Evolutionary conservation across 2,329 filamentous ascomycete species (phyloP).

Genomic region (Polychaeton citri): DNA sequence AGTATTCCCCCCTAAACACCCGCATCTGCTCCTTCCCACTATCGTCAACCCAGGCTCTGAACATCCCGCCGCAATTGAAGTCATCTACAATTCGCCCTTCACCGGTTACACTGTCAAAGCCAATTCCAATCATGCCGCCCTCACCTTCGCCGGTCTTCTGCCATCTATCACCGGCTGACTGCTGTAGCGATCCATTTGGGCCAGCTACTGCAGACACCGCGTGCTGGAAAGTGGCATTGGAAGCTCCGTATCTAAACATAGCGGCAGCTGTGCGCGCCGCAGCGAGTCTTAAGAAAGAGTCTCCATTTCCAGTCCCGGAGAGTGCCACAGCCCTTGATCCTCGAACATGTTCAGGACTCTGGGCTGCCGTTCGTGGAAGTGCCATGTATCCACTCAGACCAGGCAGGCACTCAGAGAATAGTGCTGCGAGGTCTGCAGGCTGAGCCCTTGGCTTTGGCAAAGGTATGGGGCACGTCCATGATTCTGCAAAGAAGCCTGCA

Average conservation of each 20-base stretch:
- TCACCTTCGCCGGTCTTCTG: conserved; percentile 61
- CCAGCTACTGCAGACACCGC: conserved; percentile 57
- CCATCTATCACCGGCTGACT: conserved; percentile 63
- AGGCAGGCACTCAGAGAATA: conserved; percentile 13
- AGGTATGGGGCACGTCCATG: conserved; percentile 41
- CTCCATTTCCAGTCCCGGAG: conserved; percentile 55
- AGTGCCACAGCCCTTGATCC: conserved; percentile 16
- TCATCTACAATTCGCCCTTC: conserved; percentile 54
- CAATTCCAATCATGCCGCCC: conserved; percentile 76
- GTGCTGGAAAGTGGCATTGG: conserved; percentile 31
- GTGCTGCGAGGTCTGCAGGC: not conserved
- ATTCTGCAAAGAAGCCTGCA: conserved; percentile 81
- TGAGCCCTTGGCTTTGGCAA: not conserved
- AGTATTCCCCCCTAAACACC: conserved; percentile 39
- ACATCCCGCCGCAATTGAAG: conserved; percentile 82
- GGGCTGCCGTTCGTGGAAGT: conserved; percentile 1
- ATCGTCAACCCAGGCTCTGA: conserved; percentile 61
- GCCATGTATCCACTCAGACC: conserved; percentile 8
- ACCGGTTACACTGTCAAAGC: conserved; percentile 38
- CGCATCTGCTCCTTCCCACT: conserved; percentile 44
- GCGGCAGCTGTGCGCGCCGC: conserved; percentile 61
- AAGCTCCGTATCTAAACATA: conserved; percentile 48
- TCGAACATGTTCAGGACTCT: conserved; percentile 5
- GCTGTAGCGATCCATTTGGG: conserved; percentile 57
- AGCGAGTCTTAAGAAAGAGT: conserved; percentile 64